These are phyloP conservation scores for Pisolithus microcarpus DNA, from an alignment of 768 basidiomycete genomes.

Conservation along the genomic window DNA sequence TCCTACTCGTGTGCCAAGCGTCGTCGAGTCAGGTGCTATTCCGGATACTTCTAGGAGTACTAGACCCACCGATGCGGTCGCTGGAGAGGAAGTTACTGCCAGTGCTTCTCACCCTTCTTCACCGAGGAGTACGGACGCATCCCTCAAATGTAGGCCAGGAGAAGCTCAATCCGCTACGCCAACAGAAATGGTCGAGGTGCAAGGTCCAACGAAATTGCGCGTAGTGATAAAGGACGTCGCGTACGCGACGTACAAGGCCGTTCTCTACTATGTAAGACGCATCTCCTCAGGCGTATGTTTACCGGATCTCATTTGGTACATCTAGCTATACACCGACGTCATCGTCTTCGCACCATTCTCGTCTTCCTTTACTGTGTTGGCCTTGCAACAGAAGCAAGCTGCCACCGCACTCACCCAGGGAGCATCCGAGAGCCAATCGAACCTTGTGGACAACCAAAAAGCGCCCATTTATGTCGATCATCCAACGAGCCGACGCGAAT, in stretches of 20 bases:
- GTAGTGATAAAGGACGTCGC: constrained; percentile 53
- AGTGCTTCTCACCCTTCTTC: constrained; percentile 36
- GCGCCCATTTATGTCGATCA: constrained; percentile 10
- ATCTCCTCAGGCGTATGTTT: neutral
- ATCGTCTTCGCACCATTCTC: constrained; percentile 81
- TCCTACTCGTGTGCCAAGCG: neutral
- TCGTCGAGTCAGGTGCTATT: constrained; percentile 2
- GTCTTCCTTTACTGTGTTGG: constrained; percentile 46
- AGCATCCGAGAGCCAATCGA: constrained; percentile 32
- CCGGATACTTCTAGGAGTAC: neutral
- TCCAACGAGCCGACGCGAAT: constrained; percentile 47
- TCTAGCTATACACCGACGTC: constrained; percentile 75
- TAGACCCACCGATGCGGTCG: neutral
- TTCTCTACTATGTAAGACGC: constrained; percentile 67
- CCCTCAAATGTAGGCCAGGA: constrained; percentile 13
- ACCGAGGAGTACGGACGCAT: constrained; percentile 24
- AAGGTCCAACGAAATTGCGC: constrained; percentile 45
- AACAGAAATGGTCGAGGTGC: constrained; percentile 7
- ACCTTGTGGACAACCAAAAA: constrained; percentile 19
- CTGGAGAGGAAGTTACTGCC: constrained; percentile 19
- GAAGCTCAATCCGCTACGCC: neutral
- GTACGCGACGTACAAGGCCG: constrained; percentile 55
- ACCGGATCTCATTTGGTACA: neutral
- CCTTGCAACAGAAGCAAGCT: constrained; percentile 13
- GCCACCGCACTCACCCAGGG: constrained; percentile 10